Evolutionary conservation across 768 basidiomycete species (phyloP).

Genomic region (Asterophora lycoperdoides): DNA sequence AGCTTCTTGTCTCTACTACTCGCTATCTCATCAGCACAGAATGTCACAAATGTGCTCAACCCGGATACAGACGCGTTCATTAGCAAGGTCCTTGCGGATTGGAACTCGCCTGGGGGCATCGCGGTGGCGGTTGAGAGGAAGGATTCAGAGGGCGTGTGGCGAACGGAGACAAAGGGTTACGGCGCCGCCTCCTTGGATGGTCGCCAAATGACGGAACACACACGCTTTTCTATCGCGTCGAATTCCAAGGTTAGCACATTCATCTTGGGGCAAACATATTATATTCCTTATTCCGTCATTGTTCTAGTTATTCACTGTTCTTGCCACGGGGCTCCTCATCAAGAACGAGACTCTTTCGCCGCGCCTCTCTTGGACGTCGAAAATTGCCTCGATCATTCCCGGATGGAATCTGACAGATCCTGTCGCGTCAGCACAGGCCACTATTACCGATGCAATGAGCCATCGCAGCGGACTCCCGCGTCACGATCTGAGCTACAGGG

Average conservation of each 20-base stretch:
- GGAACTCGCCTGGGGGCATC: slow-evolving; percentile 24
- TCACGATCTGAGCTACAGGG: slow-evolving; percentile 13
- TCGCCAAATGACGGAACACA: slow-evolving; percentile 18
- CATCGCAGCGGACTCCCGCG: slow-evolving; percentile 19
- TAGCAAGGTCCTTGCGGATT: slow-evolving; percentile 19
- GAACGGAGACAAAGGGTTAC: slow-evolving; percentile 26
- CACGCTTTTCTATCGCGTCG: slow-evolving; percentile 24
- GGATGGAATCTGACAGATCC: slow-evolving; percentile 22
- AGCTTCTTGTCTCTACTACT: neutral
- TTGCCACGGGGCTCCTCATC: slow-evolving; percentile 24
- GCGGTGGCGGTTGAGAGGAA: slow-evolving; percentile 23
- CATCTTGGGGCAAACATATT: neutral
- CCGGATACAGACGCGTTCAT: slow-evolving; percentile 19
- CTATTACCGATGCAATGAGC: slow-evolving; percentile 18
- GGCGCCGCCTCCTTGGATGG: slow-evolving; percentile 20
- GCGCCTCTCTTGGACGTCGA: slow-evolving; percentile 22
- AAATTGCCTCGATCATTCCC: slow-evolving; percentile 22
- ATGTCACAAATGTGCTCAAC: slow-evolving; percentile 11
- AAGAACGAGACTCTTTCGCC: slow-evolving; percentile 15
- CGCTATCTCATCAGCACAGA: neutral
- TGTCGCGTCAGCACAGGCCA: slow-evolving; percentile 16
- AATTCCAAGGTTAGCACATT: slow-evolving; percentile 22
- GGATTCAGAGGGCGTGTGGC: slow-evolving; percentile 20
- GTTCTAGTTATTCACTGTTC: slow-evolving; percentile 20
- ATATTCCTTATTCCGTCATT: neutral